These are phyloP conservation scores for Stylosanthes scabra DNA, from an alignment of 331 rosid genomes.

Conservation along the genomic window DNA sequence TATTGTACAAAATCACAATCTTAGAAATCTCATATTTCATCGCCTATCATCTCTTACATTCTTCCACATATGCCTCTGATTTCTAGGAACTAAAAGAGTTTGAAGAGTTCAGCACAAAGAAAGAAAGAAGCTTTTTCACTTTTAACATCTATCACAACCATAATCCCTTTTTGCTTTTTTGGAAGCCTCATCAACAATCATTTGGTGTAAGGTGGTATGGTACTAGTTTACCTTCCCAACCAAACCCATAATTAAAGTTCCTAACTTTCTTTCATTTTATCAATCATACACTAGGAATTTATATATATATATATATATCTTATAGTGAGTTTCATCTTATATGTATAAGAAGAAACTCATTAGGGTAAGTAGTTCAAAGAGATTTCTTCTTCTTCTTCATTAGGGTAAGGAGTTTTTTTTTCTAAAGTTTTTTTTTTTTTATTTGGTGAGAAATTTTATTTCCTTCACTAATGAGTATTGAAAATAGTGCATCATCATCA, in stretches of 20 bases:
- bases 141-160: neutral
- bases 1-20: conserved; percentile 6
- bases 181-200: conserved; percentile 20
- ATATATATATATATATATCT: neutral
- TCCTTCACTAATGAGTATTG: conserved; percentile 35
- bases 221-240: conserved; percentile 48
- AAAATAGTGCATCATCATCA: conserved; percentile 22
- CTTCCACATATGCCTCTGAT: conserved; percentile 42
- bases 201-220: conserved; percentile 36
- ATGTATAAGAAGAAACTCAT: conserved; percentile 20
- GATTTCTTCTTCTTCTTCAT: conserved; percentile 46
- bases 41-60: conserved; percentile 34
- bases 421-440: conserved; percentile 11
- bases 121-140: too few relatives aligned
- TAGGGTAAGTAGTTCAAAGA: conserved; percentile 34
- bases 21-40: conserved; percentile 28
- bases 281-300: conserved; percentile 24
- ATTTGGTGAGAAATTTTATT: conserved; percentile 9
- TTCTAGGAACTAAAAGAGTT: conserved; percentile 42
- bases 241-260: conserved; percentile 25
- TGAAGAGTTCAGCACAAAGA: conserved; percentile 40
- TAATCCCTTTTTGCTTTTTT: conserved; percentile 23
- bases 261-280: conserved; percentile 11
- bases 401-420: conserved; percentile 38
- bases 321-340: conserved; percentile 5